phyloP scores from a whole-genome alignment of 2,329 filamentous ascomycete genomes.

The Penicillium olsonii region DNA sequence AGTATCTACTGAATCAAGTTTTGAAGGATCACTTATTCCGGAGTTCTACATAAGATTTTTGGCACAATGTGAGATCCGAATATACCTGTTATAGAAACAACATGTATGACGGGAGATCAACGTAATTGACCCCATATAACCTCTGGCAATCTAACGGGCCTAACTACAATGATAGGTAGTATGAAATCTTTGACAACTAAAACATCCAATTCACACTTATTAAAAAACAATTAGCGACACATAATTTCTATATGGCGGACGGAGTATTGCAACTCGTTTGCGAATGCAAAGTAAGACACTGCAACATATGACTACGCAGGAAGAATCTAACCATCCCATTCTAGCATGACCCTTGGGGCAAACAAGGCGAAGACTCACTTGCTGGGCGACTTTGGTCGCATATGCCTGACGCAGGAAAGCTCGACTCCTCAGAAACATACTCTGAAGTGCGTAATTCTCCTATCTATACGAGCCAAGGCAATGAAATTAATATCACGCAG shows the following conservation, averaged over 20 bases:
- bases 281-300: conserved; percentile 12
- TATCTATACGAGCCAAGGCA: not conserved
- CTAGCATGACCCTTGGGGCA: conserved; percentile 69
- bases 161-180: too few species aligned
- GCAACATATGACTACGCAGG: conserved; percentile 15
- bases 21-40: not conserved
- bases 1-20: not conserved
- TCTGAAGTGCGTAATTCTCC: conserved; percentile 47
- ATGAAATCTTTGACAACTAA: not conserved
- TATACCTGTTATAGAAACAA: not conserved
- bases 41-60: too few species aligned
- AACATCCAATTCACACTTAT: too few species aligned
- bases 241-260: conserved; percentile 11
- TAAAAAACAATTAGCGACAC: too few species aligned
- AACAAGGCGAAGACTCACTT: conserved; percentile 63
- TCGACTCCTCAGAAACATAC: conserved; percentile 64
- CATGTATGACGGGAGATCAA: not conserved
- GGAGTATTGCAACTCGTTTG: conserved; percentile 8
- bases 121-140: not conserved
- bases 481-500: conserved; percentile 18
- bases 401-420: conserved; percentile 63
- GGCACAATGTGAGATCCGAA: not conserved
- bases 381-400: conserved; percentile 64
- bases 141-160: not conserved
- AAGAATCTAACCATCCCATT: conserved; percentile 11